phyloP scores from a whole-genome alignment of 768 basidiomycete genomes.

The Leccinum boreale region DNA sequence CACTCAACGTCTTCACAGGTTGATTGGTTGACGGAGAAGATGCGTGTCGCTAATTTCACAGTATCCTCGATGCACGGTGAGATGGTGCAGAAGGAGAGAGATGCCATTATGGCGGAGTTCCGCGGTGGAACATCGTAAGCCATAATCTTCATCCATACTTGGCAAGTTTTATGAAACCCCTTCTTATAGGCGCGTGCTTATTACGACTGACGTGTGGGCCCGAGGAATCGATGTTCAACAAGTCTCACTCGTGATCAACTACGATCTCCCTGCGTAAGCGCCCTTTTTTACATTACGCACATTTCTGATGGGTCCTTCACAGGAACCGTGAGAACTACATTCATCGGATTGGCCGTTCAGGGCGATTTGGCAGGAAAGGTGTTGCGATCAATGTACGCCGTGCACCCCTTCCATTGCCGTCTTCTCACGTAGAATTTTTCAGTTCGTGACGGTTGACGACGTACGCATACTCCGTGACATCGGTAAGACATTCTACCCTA shows the following conservation, averaged over 20 bases:
- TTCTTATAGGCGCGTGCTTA: constrained; percentile 76
- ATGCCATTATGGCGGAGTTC: constrained; percentile 97
- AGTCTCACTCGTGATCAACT: constrained; percentile 96
- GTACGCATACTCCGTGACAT: constrained; percentile 97
- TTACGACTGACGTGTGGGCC: constrained; percentile 96
- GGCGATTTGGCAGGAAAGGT: constrained; percentile 98
- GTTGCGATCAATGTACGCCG: constrained; percentile 93
- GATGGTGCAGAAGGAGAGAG: constrained; percentile 94
- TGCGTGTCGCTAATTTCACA: constrained; percentile 98
- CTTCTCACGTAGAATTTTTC: constrained; percentile 18
- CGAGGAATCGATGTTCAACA: constrained; percentile 98
- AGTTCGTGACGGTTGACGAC: constrained; percentile 95
- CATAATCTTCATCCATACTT: background rate
- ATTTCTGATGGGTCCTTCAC: constrained; percentile 14
- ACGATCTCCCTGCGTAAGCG: constrained; percentile 86
- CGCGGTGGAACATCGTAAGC: constrained; percentile 86
- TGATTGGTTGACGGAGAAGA: constrained; percentile 98
- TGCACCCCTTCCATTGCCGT: constrained; percentile 3
- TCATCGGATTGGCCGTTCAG: constrained; percentile 98
- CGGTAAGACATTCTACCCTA: constrained; percentile 47
- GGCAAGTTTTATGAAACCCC: constrained; percentile 1
- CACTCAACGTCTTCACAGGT: constrained; percentile 49
- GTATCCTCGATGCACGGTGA: constrained; percentile 96
- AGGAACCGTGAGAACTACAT: constrained; percentile 99
- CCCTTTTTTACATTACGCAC: background rate